Base-by-base conservation (phyloP, 148 eudicot genomes). In the Limonium bicolor region DNA sequence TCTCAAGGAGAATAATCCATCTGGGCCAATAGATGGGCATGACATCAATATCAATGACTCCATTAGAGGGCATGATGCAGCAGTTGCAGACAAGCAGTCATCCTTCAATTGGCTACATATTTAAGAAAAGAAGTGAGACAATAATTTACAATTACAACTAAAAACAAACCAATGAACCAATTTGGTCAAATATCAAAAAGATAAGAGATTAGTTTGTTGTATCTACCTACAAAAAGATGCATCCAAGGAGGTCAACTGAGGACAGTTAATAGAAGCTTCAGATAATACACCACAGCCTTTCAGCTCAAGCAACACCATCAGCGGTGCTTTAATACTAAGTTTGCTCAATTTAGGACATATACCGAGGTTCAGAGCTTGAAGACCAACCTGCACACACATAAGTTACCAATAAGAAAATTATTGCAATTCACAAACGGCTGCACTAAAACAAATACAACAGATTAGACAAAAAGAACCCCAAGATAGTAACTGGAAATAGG, bases 221-320 rank as follows among this genome's bases (percentile, higher is more conserved):
- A 20, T 30, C 58, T 26, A 88, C 97, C 97, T 77, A 86, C 97
- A 88, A 56, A 84, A 88, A 32, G 97, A 88, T 54, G 97, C 92
- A 70, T 88, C 97, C 63, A 88, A 50, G 59, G 86, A 80, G n/a
- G 79, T 77, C 42, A 88, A 62, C 42, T 72, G 62, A 13, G 97
- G 95, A 61, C 97, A 88, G 50, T 68, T 48, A 38, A 88, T 74
- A 9, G 71, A 63, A 44, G 90, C 97, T 44, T 88, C 94, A 6
- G 94, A 84, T 50, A 88, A 54, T 18, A 80, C 97, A 50, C 97
- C 97, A 61, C 97, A 90, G 21, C 97, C 97, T 59, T 90, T 90
- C 72, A 90, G 43, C 70, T 90, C 97, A 36, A 90, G 95, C 52
- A 82, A 68, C 45, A 64, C 68, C 97, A 90, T 80, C 3, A 21